A percentile compares a stretch with the other conserved stretches of the same genome.
phyloP scores from a whole-genome alignment of 2,329 filamentous ascomycete species.

The Claviceps arundinis region DNA sequence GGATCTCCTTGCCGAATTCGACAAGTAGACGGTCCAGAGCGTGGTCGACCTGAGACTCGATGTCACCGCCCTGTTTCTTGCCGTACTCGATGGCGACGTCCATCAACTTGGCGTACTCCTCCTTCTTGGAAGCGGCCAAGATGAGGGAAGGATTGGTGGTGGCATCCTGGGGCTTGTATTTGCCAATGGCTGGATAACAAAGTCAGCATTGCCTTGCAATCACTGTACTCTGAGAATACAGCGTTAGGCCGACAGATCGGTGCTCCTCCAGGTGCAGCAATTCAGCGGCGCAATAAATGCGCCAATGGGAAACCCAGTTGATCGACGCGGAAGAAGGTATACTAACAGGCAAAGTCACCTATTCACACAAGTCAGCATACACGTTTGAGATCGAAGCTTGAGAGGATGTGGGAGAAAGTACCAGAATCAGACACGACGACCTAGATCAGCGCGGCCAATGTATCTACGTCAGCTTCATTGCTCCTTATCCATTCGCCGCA shows the following conservation, averaged over 20 bases:
- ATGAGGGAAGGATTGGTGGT: conserved; percentile 99
- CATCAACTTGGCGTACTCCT: conserved; percentile 87
- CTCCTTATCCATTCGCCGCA: not conserved
- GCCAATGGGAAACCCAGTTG: not conserved
- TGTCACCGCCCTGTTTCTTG: conserved; percentile 55
- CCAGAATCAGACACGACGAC: conserved; percentile 96
- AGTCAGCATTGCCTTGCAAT: conserved; percentile 12
- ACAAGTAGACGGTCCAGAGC: conserved; percentile 90
- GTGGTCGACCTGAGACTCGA: conserved; percentile 76
- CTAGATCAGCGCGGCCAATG: conserved; percentile 29
- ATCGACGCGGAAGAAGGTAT: conserved; percentile 1
- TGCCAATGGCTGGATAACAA: conserved; percentile 65
- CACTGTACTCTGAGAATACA: not conserved
- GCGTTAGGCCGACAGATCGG: no score
- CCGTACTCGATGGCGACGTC: conserved; percentile 74
- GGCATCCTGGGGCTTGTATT: conserved; percentile 99
- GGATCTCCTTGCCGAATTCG: conserved; percentile 95
- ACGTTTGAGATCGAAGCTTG: conserved; percentile 2
- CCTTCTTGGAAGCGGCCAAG: conserved; percentile 94
- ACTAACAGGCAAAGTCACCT: conserved; percentile 71
- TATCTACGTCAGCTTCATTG: conserved; percentile 12
- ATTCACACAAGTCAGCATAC: conserved; percentile 18
- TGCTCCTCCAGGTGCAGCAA: not conserved
- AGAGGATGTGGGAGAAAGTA: conserved; percentile 33
- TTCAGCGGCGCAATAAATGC: not conserved